Conservation (phyloP, 2,329 filamentous ascomycete species). For the Knoxdaviesia proteae region DNA sequence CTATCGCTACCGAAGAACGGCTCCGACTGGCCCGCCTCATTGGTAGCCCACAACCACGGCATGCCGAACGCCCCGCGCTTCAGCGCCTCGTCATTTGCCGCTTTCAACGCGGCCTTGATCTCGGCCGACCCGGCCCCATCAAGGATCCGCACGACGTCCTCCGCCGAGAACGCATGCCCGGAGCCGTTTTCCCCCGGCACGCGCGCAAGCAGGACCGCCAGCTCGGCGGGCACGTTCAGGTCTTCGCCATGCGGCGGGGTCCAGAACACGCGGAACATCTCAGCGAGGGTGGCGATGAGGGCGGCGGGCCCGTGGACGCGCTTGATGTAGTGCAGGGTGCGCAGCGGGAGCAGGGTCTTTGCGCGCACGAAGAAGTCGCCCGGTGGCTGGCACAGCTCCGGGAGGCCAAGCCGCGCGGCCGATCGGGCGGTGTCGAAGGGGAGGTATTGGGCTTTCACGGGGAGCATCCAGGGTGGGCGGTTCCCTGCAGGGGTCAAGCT, state of each 20-base stretch:
- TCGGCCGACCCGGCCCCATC: conserved; percentile 25
- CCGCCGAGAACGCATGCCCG: conserved; percentile 18
- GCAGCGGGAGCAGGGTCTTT: conserved; percentile 34
- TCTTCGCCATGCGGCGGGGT: conserved; percentile 31
- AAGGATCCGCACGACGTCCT: conserved; percentile 35
- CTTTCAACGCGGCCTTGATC: conserved; percentile 24
- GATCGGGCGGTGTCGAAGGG: conserved; percentile 18
- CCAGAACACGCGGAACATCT: conserved; percentile 43
- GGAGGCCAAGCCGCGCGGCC: conserved; percentile 15
- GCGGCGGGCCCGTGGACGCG: conserved; percentile 23
- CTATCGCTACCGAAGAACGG: conserved; percentile 63
- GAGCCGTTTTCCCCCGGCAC: conserved; percentile 8
- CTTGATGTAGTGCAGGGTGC: conserved; percentile 47
- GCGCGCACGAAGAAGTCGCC: conserved; percentile 20
- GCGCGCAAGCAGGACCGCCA: conserved; percentile 14
- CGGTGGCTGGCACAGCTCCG: conserved; percentile 15
- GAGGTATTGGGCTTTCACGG: conserved; percentile 43
- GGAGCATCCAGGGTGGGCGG: conserved; percentile 50
- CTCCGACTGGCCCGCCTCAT: conserved; percentile 34
- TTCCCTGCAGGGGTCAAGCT: conserved; percentile 29
- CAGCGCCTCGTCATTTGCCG: conserved; percentile 38
- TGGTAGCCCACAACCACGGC: conserved; percentile 53
- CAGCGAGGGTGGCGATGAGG: conserved; percentile 31
- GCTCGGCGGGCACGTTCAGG: conserved; percentile 22
- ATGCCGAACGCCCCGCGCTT: conserved; percentile 52